Evolutionary conservation across 2,329 filamentous ascomycete species (phyloP).

Genomic region (Sarocladium strictum): DNA sequence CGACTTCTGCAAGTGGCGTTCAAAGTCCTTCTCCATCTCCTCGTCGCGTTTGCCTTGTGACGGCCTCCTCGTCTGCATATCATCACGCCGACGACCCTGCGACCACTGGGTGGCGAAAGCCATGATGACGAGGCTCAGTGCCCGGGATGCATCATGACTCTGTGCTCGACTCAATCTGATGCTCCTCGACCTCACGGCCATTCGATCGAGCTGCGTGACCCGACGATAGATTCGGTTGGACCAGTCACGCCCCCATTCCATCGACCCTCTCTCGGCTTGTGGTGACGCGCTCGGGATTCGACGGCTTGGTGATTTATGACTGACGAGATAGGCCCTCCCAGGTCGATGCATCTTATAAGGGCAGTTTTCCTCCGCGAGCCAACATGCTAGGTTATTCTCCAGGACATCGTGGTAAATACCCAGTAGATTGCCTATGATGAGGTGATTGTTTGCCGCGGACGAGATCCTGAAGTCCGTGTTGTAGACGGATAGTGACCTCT

Average conservation of each 20-base stretch:
- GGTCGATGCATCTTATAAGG: constrained; percentile 31
- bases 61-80: not conserved
- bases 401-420: constrained; percentile 48
- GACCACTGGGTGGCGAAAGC: constrained; percentile 46
- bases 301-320: not conserved
- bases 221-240: constrained; percentile 43
- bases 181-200: constrained; percentile 32
- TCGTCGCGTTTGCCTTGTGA: not conserved
- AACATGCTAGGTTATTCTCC: constrained; percentile 47
- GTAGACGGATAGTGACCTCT: constrained; percentile 7
- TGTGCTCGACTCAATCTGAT: constrained; percentile 33
- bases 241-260: constrained; percentile 32
- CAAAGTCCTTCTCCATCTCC: constrained; percentile 27
- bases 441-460: constrained; percentile 19
- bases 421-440: constrained; percentile 36
- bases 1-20: constrained; percentile 28
- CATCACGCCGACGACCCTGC: not conserved
- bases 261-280: not conserved
- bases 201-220: constrained; percentile 40
- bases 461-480: constrained; percentile 14
- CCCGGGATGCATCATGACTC: constrained; percentile 36
- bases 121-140: constrained; percentile 42
- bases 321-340: constrained; percentile 11
- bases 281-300: not conserved
- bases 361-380: constrained; percentile 48